Conservation (phyloP, 352 stramenopile species). For the Pythium monospermum region DNA sequence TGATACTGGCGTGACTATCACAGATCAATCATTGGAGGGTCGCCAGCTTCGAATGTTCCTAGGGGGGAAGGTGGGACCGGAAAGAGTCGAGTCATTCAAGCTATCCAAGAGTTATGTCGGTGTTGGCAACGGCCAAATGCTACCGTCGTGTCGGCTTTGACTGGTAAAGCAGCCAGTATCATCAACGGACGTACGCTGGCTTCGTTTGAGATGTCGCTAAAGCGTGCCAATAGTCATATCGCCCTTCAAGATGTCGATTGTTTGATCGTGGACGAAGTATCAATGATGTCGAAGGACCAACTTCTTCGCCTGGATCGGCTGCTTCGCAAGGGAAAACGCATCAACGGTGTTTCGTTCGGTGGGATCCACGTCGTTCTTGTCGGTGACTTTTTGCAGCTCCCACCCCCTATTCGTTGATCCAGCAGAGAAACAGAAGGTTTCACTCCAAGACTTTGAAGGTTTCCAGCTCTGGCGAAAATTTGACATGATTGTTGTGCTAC, state of each 20-base stretch:
- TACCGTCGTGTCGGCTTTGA: conserved; percentile 2
- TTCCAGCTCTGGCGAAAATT: conserved; percentile 10
- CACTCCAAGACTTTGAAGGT: not conserved
- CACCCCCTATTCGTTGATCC: not conserved
- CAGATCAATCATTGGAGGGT: not conserved
- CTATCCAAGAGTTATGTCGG: not conserved
- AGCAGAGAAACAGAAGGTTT: not conserved
- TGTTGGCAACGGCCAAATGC: not conserved
- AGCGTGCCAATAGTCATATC: not conserved
- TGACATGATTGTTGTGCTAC: conserved; percentile 10
- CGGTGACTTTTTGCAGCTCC: conserved; percentile 1
- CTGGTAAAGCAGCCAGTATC: conserved; percentile 15
- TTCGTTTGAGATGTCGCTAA: conserved; percentile 6
- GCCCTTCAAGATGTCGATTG: conserved; percentile 15
- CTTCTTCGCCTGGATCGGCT: conserved; percentile 3
- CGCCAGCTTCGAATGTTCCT: conserved; percentile 2
- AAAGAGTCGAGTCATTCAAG: conserved; percentile 7
- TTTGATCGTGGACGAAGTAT: conserved; percentile 19
- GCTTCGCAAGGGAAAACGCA: conserved; percentile 1
- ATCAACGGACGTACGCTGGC: conserved; percentile 10
- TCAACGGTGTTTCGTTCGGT: not conserved
- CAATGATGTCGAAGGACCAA: conserved; percentile 18
- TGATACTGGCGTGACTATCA: not conserved
- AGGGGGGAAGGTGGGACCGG: conserved; percentile 1
- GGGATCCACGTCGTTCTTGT: not conserved